phyloP scores from a whole-genome alignment of 2,329 filamentous ascomycete species.

The Phialocephala subalpina region DNA sequence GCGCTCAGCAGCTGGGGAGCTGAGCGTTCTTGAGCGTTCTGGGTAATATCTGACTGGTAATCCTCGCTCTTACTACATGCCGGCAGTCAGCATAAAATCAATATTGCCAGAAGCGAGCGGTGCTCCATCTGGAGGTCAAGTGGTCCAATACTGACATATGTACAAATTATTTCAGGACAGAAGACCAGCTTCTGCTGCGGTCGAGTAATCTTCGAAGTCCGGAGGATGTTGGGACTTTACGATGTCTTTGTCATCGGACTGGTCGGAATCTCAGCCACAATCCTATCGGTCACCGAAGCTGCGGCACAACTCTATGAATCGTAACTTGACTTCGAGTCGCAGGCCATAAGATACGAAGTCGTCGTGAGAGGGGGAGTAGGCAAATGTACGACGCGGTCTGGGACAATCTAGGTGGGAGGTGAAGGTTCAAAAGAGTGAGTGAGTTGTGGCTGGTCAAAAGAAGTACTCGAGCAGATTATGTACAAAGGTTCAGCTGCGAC shows the following conservation, averaged over 20 bases:
- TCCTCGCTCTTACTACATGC: conserved; percentile 8
- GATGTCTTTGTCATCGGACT: conserved; percentile 16
- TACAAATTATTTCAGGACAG: conserved; percentile 31
- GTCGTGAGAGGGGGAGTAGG: background rate
- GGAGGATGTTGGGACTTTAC: background rate
- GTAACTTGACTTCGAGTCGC: background rate
- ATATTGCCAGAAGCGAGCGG: conserved; percentile 1
- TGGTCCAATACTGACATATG: conserved; percentile 18
- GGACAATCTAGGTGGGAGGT: background rate
- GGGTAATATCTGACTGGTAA: conserved; percentile 14
- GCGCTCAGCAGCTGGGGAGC: conserved; percentile 20
- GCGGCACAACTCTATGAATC: background rate
- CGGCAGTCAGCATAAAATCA: conserved; percentile 1
- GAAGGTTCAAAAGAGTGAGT: background rate
- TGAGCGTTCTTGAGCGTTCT: conserved; percentile 16
- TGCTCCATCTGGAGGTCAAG: background rate
- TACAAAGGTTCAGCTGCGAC: conserved; percentile 6
- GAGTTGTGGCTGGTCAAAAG: conserved; percentile 1
- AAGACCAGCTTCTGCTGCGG: conserved; percentile 40
- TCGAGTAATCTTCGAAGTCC: conserved; percentile 3
- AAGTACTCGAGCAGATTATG: background rate
- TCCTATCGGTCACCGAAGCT: conserved; percentile 2
- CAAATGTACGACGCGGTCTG: background rate
- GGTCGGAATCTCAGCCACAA: background rate
- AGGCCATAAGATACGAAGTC: background rate